A percentile compares a stretch with the other conserved stretches of the same genome.
phyloP scores from a whole-genome alignment of 208 protist genomes.

The Crithidia fasciculata region DNA sequence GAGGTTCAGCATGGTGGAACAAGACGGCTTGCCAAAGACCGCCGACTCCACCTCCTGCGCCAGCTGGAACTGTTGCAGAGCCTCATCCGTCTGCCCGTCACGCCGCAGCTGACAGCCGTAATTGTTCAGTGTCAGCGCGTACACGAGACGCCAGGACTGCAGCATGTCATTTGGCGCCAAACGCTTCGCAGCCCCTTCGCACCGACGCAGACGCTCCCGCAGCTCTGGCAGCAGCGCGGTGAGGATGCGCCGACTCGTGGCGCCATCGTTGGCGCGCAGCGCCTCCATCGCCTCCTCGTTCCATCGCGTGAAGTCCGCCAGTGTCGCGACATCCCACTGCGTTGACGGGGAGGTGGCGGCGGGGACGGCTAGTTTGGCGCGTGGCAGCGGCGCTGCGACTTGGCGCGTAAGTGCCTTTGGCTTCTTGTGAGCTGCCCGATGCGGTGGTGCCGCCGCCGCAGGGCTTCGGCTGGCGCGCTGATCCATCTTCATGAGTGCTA shows the following conservation, averaged over 20 bases:
- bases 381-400: neutral
- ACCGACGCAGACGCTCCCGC: conserved; percentile 7
- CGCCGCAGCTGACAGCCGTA: conserved; percentile 82
- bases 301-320: conserved; percentile 56
- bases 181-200: conserved; percentile 1
- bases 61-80: conserved; percentile 49
- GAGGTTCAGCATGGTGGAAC: conserved; percentile 89
- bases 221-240: conserved; percentile 14
- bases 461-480: too few species aligned
- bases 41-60: conserved; percentile 64
- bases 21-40: conserved; percentile 70
- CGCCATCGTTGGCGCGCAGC: conserved; percentile 48
- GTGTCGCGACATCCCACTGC: conserved; percentile 5
- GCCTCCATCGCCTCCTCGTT: conserved; percentile 79
- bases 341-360: neutral
- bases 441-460: too few species aligned
- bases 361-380: neutral
- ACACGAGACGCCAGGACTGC: conserved; percentile 57
- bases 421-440: too few species aligned
- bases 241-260: conserved; percentile 39
- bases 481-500: too few species aligned
- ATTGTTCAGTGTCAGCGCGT: conserved; percentile 82
- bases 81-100: conserved; percentile 45
- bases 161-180: neutral
- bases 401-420: neutral